Evolutionary conservation across 345 rosid genomes (phyloP).

Genomic region (Pseudoturritis turrita): DNA sequence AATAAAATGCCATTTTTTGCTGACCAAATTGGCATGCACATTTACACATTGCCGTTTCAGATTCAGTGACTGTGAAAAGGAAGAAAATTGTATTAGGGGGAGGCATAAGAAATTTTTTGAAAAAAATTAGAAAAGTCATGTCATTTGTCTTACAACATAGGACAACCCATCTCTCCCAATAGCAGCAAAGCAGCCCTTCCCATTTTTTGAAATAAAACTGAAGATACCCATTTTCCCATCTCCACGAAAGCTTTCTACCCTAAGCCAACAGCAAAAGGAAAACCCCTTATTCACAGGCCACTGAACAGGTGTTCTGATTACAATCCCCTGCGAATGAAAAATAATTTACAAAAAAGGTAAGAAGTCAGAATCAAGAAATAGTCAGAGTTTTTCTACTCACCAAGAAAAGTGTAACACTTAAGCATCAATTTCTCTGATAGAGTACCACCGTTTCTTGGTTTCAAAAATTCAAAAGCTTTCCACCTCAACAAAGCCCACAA

Average conservation of each 20-base stretch:
- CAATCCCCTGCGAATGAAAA: constrained; percentile 60
- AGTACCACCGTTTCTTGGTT: constrained; percentile 6
- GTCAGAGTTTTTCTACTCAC: constrained; percentile 12
- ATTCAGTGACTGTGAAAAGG: constrained; percentile 62
- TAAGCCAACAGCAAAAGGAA: constrained; percentile 95
- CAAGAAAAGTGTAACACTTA: constrained; percentile 8
- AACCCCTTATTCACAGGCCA: constrained; percentile 95
- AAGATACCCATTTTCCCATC: constrained; percentile 80
- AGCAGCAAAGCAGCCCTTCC: constrained; percentile 81
- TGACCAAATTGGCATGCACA: constrained; percentile 50
- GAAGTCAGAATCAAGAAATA: neutral
- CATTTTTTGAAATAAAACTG: constrained; percentile 80
- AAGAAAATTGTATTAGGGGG: constrained; percentile 24
- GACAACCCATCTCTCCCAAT: constrained; percentile 65
- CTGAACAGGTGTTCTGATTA: constrained; percentile 72
- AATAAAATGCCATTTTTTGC: constrained; percentile 88
- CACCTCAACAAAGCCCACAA: neutral
- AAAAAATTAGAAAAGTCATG: neutral
- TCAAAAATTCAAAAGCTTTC: neutral
- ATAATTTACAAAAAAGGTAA: neutral
- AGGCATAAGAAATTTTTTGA: neutral
- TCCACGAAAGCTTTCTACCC: constrained; percentile 79
- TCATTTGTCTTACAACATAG: constrained; percentile 54
- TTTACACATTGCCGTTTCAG: constrained; percentile 66
- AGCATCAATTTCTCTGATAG: constrained; percentile 13